Percentiles rank a stretch among this genome's conserved stretches.
phyloP scores from a whole-genome alignment of 2,329 filamentous ascomycete species.

The Aspergillus clavatus region DNA sequence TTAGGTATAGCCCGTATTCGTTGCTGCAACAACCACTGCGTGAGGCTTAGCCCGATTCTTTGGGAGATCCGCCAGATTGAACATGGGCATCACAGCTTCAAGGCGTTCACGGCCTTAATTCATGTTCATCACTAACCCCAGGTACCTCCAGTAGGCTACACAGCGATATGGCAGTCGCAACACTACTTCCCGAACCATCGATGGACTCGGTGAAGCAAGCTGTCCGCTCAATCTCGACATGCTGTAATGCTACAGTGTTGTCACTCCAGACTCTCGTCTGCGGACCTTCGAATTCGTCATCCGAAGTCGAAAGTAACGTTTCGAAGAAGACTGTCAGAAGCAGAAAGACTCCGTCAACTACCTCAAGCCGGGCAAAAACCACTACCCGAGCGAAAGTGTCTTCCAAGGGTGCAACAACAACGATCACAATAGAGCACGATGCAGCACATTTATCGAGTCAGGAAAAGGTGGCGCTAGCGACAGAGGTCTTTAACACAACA shows the following conservation, averaged over 20 bases:
- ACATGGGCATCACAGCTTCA: not conserved
- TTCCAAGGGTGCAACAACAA: slow-evolving; percentile 23
- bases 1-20: slow-evolving; percentile 11
- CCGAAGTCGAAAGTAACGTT: slow-evolving; percentile 19
- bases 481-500: slow-evolving; percentile 44
- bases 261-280: slow-evolving; percentile 39
- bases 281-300: slow-evolving; percentile 17
- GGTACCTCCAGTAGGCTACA: slow-evolving; percentile 2
- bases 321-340: slow-evolving; percentile 20
- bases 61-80: not conserved
- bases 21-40: slow-evolving; percentile 12
- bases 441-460: slow-evolving; percentile 28
- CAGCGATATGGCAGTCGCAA: slow-evolving; percentile 29
- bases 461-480: slow-evolving; percentile 41
- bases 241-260: slow-evolving; percentile 43
- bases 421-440: slow-evolving; percentile 23
- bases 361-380: slow-evolving; percentile 21
- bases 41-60: slow-evolving; percentile 7
- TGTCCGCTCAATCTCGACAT: slow-evolving; percentile 51
- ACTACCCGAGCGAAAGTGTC: slow-evolving; percentile 23
- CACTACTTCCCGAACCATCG: slow-evolving; percentile 27
- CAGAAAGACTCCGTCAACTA: slow-evolving; percentile 19
- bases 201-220: slow-evolving; percentile 50
- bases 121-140: too few species aligned
- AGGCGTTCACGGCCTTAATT: slow-evolving; percentile 14